These are phyloP conservation scores for Chaetomiaceae sp. DNA, from an alignment of 2,329 filamentous ascomycete genomes.

Conservation along the genomic window DNA sequence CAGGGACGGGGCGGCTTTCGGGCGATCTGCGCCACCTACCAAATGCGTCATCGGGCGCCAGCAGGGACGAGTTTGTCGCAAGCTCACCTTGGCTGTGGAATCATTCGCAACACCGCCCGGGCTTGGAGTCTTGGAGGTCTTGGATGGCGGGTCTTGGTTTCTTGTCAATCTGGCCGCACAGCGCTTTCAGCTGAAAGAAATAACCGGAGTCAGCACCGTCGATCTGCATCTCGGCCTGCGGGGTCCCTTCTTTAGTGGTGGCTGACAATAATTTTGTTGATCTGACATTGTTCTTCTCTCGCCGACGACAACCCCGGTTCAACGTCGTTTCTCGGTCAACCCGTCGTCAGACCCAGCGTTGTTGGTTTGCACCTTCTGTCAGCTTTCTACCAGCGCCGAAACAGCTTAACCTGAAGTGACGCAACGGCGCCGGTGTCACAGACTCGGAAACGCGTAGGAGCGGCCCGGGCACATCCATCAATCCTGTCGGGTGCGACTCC, in stretches of 20 bases:
- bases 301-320: not conserved
- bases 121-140: not conserved
- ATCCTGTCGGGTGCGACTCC: not conserved
- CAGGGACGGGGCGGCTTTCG: not conserved
- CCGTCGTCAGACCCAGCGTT: not conserved
- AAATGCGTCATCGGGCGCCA: constrained; percentile 16
- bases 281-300: not conserved
- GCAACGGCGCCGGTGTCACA: not conserved
- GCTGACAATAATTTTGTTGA: not conserved
- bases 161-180: not conserved
- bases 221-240: constrained; percentile 9
- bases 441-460: not conserved
- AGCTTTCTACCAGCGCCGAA: constrained; percentile 6
- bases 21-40: constrained; percentile 13
- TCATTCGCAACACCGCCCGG: not conserved
- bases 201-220: not conserved
- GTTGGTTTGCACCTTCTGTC: constrained; percentile 1
- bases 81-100: not conserved
- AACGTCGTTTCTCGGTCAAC: too few species aligned
- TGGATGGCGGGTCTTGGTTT: not conserved
- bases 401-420: too few species aligned
- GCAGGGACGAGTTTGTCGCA: too few species aligned
- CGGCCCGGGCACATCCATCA: not conserved
- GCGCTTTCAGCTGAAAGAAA: not conserved
- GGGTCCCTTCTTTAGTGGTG: not conserved